Base-by-base conservation (phyloP, 2,329 filamentous ascomycete genomes). In the Byssochlamys sp. region DNA sequence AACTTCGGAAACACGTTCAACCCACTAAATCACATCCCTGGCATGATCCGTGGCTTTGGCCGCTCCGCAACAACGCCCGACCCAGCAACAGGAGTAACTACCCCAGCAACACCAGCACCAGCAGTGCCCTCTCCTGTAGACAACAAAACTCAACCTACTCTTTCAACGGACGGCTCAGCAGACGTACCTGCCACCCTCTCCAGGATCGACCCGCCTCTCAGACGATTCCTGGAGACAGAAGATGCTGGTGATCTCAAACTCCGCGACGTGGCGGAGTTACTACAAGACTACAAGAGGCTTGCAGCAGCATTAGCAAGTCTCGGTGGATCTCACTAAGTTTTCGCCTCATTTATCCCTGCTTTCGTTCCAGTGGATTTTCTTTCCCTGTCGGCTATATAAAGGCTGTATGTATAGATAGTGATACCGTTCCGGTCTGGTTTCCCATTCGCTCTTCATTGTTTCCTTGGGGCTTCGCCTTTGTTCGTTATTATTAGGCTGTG, bases 1-100 rank as follows among this genome's bases (percentile, higher is more conserved):
- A 92, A 83, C 69, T 80, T 95, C 59, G 86, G 90, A 39, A 94
- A 82, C 69, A 86, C 87, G 0, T 77, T 95, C 33, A 95, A 95
- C 66, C 90, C 90, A 2, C 86, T 95, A 70, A 89, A 85, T 51
- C 84, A 90, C 55, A 82, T 95, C 55, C 84, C 87, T 7, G 81
- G 85, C 33, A 90, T 94, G 69, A 87, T 95, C 63, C 84, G 88
- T 57, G 86, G 85, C 0, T 92, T 95, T 65, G 88, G 89, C 27
- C 73, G 75, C 52, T 70, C 62, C 45, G 60, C 68, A 2, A 45
- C 39, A 45, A 45, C 39, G 19, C 39, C 39, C 7, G 39, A 45
- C 1, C 5, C 14, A 9, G 6, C 5, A 45, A 5, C 14, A 45
- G n/a, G 39, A 3, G 2, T n/a, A 2, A 45, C 7, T 19, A 7